Evolutionary conservation across 129 eudicot species (phyloP), one percentile per base, ranked within the genome.

Genomic region (Chrysanthemum lavandulifolium): DNA sequence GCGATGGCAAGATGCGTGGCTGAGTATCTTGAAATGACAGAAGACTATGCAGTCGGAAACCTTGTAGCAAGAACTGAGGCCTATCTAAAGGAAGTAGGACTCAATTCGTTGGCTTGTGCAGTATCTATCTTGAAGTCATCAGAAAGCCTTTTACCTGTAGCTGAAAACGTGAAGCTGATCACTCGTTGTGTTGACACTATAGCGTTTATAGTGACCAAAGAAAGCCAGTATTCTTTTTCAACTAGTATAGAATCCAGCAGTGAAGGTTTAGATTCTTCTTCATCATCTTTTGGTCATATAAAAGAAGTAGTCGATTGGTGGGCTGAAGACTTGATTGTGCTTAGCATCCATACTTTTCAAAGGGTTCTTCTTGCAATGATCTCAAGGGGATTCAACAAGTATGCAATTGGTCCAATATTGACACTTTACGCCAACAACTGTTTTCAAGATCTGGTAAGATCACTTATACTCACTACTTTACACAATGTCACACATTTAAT

Each of bases 11-110:
- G 97, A 58, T 95, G 99, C 72, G 97, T 68, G 76, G 91, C 99
- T 3, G 97, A 95, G 85, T 80, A 72, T 80, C 97, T 95, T 45
- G 99, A 88, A 73, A 95, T 95, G 99, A 95, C 91, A 9, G 99
- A 95, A 73, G 94, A 90, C 3, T 80, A 79, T 73, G 85, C 89
- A 23, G 78, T 86, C 27, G 91, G 88, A 36, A 95, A 90, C 75
- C 81, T 95, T 52, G 87, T 88, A 5, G 79, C 75, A 82, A 76
- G 96, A 80, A 65, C 97, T 5, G 99, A 95, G 72, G 78, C 94
- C 15, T 95, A 88, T 73, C 31, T 95, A 50, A 84, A 52, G 62
- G 96, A 90, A 83, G 90, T 90, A 36, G 96, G 94, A 29, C 82
- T 95, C 48, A 83, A 78, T 62, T 86, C 83, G 33, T 80, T 95